phyloP scores from a whole-genome alignment of 805 yeast genomes.

The Brettanomyces sp. region DNA sequence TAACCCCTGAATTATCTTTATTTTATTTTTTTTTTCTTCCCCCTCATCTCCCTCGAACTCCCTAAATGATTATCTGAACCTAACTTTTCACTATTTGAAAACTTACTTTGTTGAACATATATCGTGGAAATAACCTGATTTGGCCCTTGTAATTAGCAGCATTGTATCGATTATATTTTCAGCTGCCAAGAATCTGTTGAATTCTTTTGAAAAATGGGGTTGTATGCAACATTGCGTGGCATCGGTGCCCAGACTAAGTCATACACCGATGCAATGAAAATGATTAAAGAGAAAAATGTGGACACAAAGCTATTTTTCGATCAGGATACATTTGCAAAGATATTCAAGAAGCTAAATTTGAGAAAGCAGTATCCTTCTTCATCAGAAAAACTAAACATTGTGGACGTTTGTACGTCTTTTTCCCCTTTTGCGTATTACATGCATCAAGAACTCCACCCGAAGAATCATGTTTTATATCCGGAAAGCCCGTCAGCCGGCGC shows the following conservation, averaged over 20 bases:
- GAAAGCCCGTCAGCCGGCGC: constrained; percentile 10
- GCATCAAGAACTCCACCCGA: constrained; percentile 52
- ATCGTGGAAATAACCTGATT: no score
- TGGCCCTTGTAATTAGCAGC: no score
- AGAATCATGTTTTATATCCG: constrained; percentile 47
- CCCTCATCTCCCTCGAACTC: no score
- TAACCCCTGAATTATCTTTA: no score
- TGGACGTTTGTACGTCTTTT: constrained; percentile 54
- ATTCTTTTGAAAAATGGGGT: no score
- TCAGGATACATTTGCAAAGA: constrained; percentile 11
- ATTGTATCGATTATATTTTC: no score
- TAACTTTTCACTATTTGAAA: no score
- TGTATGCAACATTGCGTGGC: no score
- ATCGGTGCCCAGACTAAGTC: not conserved
- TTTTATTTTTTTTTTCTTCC: no score
- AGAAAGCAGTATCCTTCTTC: constrained; percentile 27
- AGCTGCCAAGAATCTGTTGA: no score
- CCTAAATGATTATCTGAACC: no score
- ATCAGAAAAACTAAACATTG: constrained; percentile 32
- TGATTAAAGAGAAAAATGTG: not conserved
- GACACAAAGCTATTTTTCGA: constrained; percentile 9
- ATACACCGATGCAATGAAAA: constrained; percentile 6
- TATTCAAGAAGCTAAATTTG: constrained; percentile 40
- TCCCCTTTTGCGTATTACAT: constrained; percentile 55
- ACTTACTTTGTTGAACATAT: no score